Base-by-base conservation (phyloP, 1,284 basidiomycete genomes). In the Violaceomyces palustris region DNA sequence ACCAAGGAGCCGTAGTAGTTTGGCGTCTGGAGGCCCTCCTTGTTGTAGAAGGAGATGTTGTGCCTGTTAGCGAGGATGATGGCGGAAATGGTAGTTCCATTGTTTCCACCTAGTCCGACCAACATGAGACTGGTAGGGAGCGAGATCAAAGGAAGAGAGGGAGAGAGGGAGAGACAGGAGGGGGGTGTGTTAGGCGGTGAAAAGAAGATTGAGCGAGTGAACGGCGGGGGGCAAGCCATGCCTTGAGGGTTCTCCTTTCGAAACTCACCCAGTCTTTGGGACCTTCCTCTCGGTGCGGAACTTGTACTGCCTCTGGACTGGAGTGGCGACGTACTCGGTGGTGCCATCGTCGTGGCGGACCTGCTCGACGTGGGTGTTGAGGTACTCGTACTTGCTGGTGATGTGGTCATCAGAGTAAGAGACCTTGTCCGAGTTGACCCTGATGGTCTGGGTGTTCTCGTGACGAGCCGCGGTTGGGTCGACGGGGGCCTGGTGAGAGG, bases 71-170 rank as follows among this genome's bases (percentile, higher is more conserved):
- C 93, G 66, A 97, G 83, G 74, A 97, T 84, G 61, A 91, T 94
- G 22, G 94, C 92, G 61, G 85, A 85, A 49, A 97, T 82, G 34
- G 93, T 98, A 44, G 88, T 84, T 50, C 93, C 93, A 74, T 98
- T 98, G 82, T 98, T 98, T 51, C 93, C 93, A 60, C 93, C 93
- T 60, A 92, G 78, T 58, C 93, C 93, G 70, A 97, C 86, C 80
- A 98, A 86, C 87, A 98, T 88, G 61, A 97, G 80, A 50, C 93
- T 93, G n/a, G n/a, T n/a, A n/a, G n/a, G 58, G 2, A n/a, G n/a
- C n/a, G n/a, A n/a, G n/a, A n/a, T n/a, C n/a, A n/a, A n/a, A n/a
- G n/a, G n/a, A n/a, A n/a, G n/a, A n/a, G n/a, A n/a, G n/a, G n/a
- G n/a, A n/a, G n/a, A n/a, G n/a, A n/a, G n/a, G n/a, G n/a, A n/a